Percentiles rank a stretch among this genome's conserved stretches.
Conservation (phyloP, 208 protist genomes). For the Acanthamoeba culbertsoni region DNA sequence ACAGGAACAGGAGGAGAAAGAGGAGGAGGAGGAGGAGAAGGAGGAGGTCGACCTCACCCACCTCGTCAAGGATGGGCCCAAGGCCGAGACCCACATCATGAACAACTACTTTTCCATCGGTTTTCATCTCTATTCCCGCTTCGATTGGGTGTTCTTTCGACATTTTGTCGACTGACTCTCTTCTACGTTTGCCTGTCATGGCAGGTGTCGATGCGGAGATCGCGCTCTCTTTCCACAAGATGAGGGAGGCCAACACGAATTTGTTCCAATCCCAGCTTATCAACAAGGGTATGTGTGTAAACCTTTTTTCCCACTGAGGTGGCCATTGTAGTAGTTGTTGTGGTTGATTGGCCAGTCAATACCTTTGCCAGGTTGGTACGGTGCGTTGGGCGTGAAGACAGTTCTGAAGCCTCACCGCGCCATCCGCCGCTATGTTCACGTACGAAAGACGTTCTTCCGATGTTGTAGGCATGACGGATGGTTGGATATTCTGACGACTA, state of each 20-base stretch:
- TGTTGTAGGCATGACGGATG: no score
- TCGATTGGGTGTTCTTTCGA: no score
- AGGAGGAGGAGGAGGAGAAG: not conserved
- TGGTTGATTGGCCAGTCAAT: no score
- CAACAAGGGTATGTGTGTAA: not conserved
- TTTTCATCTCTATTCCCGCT: not conserved
- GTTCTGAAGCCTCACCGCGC: slow-evolving; percentile 17
- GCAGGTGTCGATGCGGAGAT: slow-evolving; percentile 37
- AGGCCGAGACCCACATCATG: slow-evolving; percentile 31
- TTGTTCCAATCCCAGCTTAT: slow-evolving; percentile 41
- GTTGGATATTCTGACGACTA: no score
- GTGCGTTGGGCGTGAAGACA: not conserved
- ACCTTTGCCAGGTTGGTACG: not conserved
- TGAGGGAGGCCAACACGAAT: slow-evolving; percentile 15
- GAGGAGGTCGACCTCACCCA: not conserved
- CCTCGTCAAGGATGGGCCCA: not conserved
- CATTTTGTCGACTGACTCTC: no score
- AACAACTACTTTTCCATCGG: slow-evolving; percentile 57
- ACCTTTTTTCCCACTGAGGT: not conserved
- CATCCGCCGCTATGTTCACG: not conserved
- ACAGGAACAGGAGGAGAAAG: not conserved
- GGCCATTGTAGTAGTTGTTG: no score
- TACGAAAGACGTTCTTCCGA: not conserved
- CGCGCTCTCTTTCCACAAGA: slow-evolving; percentile 37
- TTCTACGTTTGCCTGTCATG: no score